Conservation (phyloP, 495 filamentous ascomycete genomes). For the Oidiodendron maius region DNA sequence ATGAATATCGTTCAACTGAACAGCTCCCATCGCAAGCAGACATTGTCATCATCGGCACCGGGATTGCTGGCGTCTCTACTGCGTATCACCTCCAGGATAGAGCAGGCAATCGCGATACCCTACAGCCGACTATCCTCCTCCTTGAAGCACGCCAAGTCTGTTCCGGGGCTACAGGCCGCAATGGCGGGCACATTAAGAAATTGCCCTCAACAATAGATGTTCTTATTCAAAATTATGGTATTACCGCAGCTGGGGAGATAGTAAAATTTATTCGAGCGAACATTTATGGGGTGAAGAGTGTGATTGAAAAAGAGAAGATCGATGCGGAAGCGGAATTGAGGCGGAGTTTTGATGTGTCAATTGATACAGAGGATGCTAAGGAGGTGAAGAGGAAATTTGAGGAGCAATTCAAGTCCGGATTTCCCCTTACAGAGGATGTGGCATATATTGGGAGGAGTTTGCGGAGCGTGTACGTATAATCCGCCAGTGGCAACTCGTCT, state of each 20-base stretch:
- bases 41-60: constrained; percentile 32
- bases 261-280: constrained; percentile 6
- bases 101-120: not conserved
- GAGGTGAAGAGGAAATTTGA: no score
- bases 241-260: constrained; percentile 5
- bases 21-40: constrained; percentile 27
- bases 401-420: no score
- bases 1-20: constrained; percentile 29
- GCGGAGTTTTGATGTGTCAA: no score
- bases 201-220: no score
- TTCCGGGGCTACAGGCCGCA: constrained; percentile 53
- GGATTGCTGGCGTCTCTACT: constrained; percentile 25
- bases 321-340: no score
- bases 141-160: constrained; percentile 48
- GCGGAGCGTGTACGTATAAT: no score
- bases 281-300: constrained; percentile 5
- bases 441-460: no score
- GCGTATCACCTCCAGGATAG: constrained; percentile 24
- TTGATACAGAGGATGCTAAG: no score
- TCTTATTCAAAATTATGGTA: not conserved
- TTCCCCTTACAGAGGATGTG: no score
- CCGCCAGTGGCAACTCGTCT: no score
- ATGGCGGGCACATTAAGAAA: no score
- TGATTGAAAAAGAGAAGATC: constrained; percentile 13
- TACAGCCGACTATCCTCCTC: constrained; percentile 33